Percentiles rank a stretch among this genome's conserved stretches.
Conservation (phyloP, 148 eudicot genomes). For the Rhododendron kiyosumense region DNA sequence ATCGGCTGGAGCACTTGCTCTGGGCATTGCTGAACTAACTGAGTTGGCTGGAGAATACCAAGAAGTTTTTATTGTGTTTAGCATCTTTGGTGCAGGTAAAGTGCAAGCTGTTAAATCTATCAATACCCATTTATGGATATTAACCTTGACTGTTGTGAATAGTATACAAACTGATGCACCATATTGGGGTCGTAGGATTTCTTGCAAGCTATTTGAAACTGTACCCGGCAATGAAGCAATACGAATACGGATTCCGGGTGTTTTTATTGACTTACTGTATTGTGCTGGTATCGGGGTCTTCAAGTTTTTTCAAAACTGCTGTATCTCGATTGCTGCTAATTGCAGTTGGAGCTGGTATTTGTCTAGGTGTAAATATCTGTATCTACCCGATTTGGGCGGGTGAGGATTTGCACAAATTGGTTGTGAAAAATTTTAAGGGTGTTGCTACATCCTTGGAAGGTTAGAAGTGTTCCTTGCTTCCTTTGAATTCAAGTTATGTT, state of each 20-base stretch:
- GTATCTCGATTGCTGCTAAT: slow-evolving; percentile 55
- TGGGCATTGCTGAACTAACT: slow-evolving; percentile 51
- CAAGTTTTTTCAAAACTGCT: slow-evolving; percentile 47
- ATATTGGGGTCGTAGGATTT: slow-evolving; percentile 28
- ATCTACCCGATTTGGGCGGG: slow-evolving; percentile 78
- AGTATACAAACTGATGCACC: neutral
- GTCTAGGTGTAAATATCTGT: slow-evolving; percentile 48
- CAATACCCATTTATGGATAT: neutral
- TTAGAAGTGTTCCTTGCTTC: neutral
- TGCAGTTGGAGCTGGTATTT: slow-evolving; percentile 58
- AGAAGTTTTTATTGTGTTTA: slow-evolving; percentile 47
- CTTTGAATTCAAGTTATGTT: neutral
- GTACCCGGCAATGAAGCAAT: slow-evolving; percentile 56
- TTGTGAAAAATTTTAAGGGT: slow-evolving; percentile 58
- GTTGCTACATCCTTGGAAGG: slow-evolving; percentile 72
- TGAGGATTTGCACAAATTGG: slow-evolving; percentile 70
- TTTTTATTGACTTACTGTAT: slow-evolving; percentile 67
- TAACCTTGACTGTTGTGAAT: neutral
- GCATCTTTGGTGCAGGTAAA: slow-evolving; percentile 60
- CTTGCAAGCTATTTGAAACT: slow-evolving; percentile 50
- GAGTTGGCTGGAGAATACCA: slow-evolving; percentile 30
- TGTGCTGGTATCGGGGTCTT: slow-evolving; percentile 56
- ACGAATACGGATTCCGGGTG: slow-evolving; percentile 69
- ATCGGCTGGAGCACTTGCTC: slow-evolving; percentile 54
- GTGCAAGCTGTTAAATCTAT: neutral